Evolutionary conservation across 192 early-diverging fungal species (phyloP), one percentile per base, ranked within the genome.

Genomic region (Coemansia sp.): DNA sequence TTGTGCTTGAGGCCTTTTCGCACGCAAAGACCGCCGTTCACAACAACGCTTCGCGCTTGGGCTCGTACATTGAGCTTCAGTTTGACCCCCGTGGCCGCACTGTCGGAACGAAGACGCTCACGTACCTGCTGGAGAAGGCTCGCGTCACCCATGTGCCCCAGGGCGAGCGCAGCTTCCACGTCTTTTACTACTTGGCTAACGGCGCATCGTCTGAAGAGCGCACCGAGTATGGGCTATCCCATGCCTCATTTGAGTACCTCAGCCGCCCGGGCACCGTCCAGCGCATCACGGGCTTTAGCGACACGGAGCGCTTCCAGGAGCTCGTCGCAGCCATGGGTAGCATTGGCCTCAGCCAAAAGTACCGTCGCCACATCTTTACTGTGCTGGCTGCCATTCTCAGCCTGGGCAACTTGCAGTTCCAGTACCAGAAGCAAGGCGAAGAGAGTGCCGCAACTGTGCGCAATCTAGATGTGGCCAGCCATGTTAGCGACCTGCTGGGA

Each of bases 151-250:
- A 85, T 22, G 81, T 87, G 20, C 84, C 88, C 4, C 79, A 80
- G 34, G 85, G 84, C 27, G 94, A 95, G 62, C 88, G 91, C 67
- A 93, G 86, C 77, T 99, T 98, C 83, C 93, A 98, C 72, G 91
- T 95, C 46, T 96, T 99, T 76, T 97, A 99, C 84, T 91, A 95
- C 75, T 82, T 99, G 60, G 71, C 96, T 17, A 84, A 87, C 24
- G 95, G 94, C 40, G 91, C 93, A 1, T 77, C 88, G 0, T 10
- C 69, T 34, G 94, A 95, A 39, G 94, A 98, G 73, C 86, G 88
- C 40, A 72, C 82, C 8, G 80, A 84, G 40, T 83, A 87, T 7
- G 85, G 88, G 13, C 72, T 94, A 15, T 42, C 61, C 19, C 76
- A 75, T 19, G 29, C 69, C 10, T 62, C 82, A 34, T 77, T 80